Conservation (phyloP, 2,329 filamentous ascomycete genomes). For the Dryadomyces quercivorus region DNA sequence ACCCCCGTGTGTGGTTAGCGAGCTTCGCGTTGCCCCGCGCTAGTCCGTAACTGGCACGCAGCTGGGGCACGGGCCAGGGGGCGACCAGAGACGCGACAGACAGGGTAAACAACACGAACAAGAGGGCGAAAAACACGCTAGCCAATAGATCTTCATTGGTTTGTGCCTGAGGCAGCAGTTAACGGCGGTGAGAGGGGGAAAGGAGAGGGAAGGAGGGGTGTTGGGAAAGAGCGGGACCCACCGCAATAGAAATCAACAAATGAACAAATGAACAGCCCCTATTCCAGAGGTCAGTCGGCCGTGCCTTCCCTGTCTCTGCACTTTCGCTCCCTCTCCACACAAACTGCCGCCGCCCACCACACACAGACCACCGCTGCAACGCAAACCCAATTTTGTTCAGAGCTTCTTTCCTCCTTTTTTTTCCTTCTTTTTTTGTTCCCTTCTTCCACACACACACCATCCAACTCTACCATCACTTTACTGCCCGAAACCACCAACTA, state of each 20-base stretch:
- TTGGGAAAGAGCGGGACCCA: neutral
- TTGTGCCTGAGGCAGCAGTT: constrained; percentile 8
- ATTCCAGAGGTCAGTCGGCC: neutral
- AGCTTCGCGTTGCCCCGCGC: constrained; percentile 4
- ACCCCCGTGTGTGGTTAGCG: too few relatives aligned
- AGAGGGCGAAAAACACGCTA: constrained; percentile 7
- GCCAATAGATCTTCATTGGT: constrained; percentile 1
- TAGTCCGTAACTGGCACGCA: constrained; percentile 7
- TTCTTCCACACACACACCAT: neutral
- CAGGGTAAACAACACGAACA: constrained; percentile 4
- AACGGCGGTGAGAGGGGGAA: neutral
- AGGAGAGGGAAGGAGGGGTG: constrained; percentile 4
- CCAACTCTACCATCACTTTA: neutral
- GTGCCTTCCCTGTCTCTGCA: neutral
- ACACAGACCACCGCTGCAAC: neutral
- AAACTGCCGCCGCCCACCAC: neutral
- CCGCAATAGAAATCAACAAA: constrained; percentile 2
- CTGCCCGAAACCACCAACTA: neutral
- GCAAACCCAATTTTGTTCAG: neutral
- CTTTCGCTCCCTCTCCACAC: neutral
- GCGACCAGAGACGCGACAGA: constrained; percentile 6
- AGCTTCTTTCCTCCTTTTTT: constrained; percentile 5
- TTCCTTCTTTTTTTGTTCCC: constrained; percentile 6
- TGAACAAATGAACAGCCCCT: neutral
- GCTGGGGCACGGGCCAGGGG: constrained; percentile 9